Conservation (phyloP, 176 grass and related monocot species). For the Chrysopogon serrulatus region DNA sequence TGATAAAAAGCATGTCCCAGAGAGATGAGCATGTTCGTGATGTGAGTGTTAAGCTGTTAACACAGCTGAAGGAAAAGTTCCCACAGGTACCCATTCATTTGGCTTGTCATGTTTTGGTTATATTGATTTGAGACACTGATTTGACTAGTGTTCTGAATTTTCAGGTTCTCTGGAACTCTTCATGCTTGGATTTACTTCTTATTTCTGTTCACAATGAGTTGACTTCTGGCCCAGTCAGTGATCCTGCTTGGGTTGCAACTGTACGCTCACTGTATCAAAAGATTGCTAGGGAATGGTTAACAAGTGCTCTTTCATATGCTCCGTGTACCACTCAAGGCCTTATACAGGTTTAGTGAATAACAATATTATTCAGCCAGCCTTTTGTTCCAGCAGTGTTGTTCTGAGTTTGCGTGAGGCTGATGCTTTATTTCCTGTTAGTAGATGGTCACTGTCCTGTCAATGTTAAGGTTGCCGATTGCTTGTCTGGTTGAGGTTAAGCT, state of each 20-base stretch:
- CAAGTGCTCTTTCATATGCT: conserved; percentile 96
- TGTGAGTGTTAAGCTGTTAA: conserved; percentile 92
- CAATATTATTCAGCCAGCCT: conserved; percentile 5
- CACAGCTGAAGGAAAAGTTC: conserved; percentile 91
- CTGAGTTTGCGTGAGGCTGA: conserved; percentile 11
- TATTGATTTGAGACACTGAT: conserved; percentile 29
- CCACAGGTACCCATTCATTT: conserved; percentile 70
- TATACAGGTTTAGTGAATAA: conserved; percentile 77
- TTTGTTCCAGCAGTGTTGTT: conserved; percentile 27
- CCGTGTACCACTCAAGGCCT: conserved; percentile 98
- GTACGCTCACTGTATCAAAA: conserved; percentile 93
- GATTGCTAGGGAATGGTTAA: conserved; percentile 95
- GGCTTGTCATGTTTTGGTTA: neutral
- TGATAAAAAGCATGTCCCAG: conserved; percentile 98
- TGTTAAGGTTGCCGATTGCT: conserved; percentile 29
- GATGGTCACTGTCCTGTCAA: conserved; percentile 24
- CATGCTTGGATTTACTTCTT: conserved; percentile 95
- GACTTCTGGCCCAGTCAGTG: conserved; percentile 87
- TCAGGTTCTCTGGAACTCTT: conserved; percentile 95
- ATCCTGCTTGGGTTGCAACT: conserved; percentile 98
- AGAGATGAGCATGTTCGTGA: conserved; percentile 96
- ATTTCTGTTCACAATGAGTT: conserved; percentile 97
- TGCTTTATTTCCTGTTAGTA: conserved; percentile 34
- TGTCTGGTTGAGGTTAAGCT: conserved; percentile 26
- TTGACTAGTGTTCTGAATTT: conserved; percentile 22